phyloP scores from a whole-genome alignment of 2,329 filamentous ascomycete species.

The Epichloe scottii region DNA sequence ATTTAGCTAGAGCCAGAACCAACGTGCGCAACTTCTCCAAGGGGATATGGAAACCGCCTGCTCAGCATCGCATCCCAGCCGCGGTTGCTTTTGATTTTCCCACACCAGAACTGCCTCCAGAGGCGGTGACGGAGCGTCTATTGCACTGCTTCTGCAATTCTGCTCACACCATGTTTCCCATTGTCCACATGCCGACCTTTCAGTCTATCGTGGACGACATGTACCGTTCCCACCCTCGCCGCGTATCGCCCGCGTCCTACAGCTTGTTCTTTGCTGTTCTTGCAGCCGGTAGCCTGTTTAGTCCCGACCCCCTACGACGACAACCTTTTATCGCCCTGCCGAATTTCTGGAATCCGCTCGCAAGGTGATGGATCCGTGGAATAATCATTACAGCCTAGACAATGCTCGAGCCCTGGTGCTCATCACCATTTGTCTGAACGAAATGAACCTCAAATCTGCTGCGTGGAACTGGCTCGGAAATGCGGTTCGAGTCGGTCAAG shows the following conservation, averaged over 20 bases:
- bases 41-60: slow-evolving; percentile 69
- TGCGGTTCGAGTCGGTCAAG: slow-evolving; percentile 69
- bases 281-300: slow-evolving; percentile 70
- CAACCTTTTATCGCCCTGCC: slow-evolving; percentile 39
- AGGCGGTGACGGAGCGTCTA: slow-evolving; percentile 56
- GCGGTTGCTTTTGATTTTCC: slow-evolving; percentile 37
- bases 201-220: slow-evolving; percentile 62
- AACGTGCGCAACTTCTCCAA: slow-evolving; percentile 63
- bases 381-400: slow-evolving; percentile 63
- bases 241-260: slow-evolving; percentile 55
- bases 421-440: slow-evolving; percentile 66
- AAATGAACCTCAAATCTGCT: slow-evolving; percentile 75
- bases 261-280: slow-evolving; percentile 74
- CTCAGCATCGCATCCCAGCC: slow-evolving; percentile 45
- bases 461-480: slow-evolving; percentile 78
- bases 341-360: slow-evolving; percentile 62
- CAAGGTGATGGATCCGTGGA: slow-evolving; percentile 66
- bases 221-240: slow-evolving; percentile 52
- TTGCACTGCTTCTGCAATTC: slow-evolving; percentile 64
- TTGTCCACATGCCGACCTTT: slow-evolving; percentile 82
- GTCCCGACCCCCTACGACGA: slow-evolving; percentile 38
- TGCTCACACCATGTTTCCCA: slow-evolving; percentile 69
- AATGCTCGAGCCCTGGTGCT: slow-evolving; percentile 62
- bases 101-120: slow-evolving; percentile 56
- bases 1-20: slow-evolving; percentile 57